Base-by-base conservation (phyloP, 495 filamentous ascomycete genomes). In the Podospora sp. region DNA sequence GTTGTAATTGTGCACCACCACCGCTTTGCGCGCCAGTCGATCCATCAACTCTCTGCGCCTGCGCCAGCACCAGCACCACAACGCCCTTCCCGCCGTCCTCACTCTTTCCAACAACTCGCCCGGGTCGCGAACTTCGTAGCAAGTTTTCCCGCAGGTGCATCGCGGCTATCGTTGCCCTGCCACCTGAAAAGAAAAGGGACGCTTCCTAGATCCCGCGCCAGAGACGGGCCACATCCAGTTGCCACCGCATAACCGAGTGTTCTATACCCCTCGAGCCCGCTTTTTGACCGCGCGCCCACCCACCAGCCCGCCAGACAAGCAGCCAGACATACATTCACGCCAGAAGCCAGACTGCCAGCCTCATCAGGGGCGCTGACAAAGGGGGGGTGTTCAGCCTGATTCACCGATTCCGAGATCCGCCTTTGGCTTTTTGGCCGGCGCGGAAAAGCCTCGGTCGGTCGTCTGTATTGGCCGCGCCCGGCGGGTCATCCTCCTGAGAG, bases 381-480 rank as follows among this genome's bases (percentile, higher is more conserved):
- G 16, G 33, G 18, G 16, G 33, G 18, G 33, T 29, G 35, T 63
- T 36, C 68, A 70, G 71, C 52, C 71, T 70, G 71, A 70, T 73
- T 68, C 65, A 70, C 55, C 62, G 26, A 36, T 71, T 52, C 67
- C 58, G 60, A 69, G 66, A 66, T 66, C 69, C 69, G 66, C 62
- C 52, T 40, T 66, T 61, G 49, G 60, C 8, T 26, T 69, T 65
- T 53, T 65, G 62, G 63, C 66, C 65, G 66, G 71, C 68, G 63
- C 59, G 70, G 62, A 68, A 59, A 33, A 29, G 18, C 18, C 25
- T 29, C 29, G 26, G 2, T 18, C 14, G 16, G 63, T 8, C 21
- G 36, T 26, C 46, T 67, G 69, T 69, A 68, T 74, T 72, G 72
- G 72, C 61, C 49, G 67, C 72, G 56, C 68, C 35, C 62, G 60